phyloP scores from a whole-genome alignment of 2,329 filamentous ascomycete genomes.

The Pseudopithomyces chartarum region DNA sequence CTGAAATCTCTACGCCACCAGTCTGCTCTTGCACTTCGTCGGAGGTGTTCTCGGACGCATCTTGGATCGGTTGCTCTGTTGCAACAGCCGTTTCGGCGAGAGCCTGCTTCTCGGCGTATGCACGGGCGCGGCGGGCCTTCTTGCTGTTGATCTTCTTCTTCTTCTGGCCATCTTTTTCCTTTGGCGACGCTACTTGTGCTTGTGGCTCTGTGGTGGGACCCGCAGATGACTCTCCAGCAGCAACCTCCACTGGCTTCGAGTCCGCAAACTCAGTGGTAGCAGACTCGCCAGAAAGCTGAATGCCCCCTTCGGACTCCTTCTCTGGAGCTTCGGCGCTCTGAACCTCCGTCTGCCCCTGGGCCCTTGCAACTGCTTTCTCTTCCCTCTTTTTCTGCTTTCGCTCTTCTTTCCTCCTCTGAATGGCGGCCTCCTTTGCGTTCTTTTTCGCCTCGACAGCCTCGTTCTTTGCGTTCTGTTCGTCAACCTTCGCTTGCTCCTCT shows the following conservation, averaged over 20 bases:
- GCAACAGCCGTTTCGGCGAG: not conserved
- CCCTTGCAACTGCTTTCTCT: constrained; percentile 11
- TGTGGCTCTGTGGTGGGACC: not conserved
- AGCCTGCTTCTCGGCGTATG: not conserved
- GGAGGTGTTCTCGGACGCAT: not conserved
- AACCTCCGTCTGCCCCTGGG: not conserved
- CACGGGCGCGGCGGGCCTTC: not conserved
- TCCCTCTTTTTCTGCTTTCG: constrained; percentile 19
- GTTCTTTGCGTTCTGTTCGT: constrained; percentile 16
- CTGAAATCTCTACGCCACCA: not conserved
- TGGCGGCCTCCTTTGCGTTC: not conserved
- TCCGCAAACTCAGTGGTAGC: constrained; percentile 7
- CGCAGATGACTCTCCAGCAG: not conserved
- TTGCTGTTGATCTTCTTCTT: not conserved
- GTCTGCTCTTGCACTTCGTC: not conserved
- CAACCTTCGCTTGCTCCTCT: constrained; percentile 17
- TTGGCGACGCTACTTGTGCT: not conserved
- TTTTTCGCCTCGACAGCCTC: not conserved
- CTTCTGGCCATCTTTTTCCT: not conserved
- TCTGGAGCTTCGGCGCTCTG: constrained; percentile 11
- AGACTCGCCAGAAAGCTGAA: not conserved
- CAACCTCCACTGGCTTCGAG: not conserved
- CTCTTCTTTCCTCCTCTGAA: constrained; percentile 5
- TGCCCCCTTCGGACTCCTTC: constrained; percentile 14
- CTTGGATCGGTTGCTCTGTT: not conserved